These are phyloP conservation scores for Magnusiomyces ingens DNA, from an alignment of 1,139 yeast genomes.

Conservation along the genomic window DNA sequence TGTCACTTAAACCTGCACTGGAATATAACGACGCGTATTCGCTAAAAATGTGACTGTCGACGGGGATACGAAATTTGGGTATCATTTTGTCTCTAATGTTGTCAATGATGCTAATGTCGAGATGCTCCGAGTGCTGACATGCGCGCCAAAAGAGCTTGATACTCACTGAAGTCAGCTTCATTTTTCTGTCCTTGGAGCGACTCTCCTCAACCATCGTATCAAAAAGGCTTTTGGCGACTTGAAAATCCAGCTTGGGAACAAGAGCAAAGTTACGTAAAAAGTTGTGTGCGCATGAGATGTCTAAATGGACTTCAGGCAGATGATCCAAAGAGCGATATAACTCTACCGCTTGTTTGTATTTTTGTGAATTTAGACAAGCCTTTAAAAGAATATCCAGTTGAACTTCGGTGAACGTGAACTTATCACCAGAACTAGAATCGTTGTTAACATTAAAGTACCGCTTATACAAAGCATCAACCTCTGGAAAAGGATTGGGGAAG, in stretches of 20 bases:
- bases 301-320: constrained; percentile 8
- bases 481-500: constrained; percentile 3
- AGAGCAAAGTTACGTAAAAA: constrained; percentile 8
- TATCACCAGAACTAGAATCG: background rate
- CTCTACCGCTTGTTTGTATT: constrained; percentile 2
- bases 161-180: constrained; percentile 7
- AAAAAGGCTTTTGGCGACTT: constrained; percentile 4
- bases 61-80: constrained; percentile 6
- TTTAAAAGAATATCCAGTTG: constrained; percentile 13
- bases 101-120: constrained; percentile 10
- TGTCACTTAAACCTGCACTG: background rate
- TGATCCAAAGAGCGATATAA: constrained; percentile 3
- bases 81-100: constrained; percentile 3
- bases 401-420: constrained; percentile 11
- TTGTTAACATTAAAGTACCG: constrained; percentile 8
- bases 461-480: constrained; percentile 2
- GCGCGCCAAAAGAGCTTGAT: constrained; percentile 10
- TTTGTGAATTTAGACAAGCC: constrained; percentile 13
- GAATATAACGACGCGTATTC: constrained; percentile 11
- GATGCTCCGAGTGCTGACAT: background rate
- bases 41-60: constrained; percentile 10
- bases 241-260: background rate
- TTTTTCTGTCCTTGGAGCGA: constrained; percentile 6
- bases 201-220: constrained; percentile 7
- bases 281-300: constrained; percentile 11